Base-by-base conservation (phyloP, 768 basidiomycete species). In the Amanita brunnescens region DNA sequence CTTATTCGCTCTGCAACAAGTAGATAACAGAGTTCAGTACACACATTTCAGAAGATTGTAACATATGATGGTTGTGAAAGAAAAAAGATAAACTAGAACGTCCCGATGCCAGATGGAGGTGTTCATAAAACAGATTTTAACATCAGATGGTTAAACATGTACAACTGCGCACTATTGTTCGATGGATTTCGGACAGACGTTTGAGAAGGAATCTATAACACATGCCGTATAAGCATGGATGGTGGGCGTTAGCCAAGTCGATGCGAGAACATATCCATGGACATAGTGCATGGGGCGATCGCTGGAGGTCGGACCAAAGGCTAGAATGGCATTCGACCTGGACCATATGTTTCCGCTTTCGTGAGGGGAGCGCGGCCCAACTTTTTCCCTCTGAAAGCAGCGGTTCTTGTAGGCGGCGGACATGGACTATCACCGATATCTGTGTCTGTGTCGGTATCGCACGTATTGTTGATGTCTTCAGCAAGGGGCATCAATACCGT, bases 391-490 rank as follows among this genome's bases (percentile, higher is more conserved):
- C 83, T 83, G 49, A 78, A 73, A 18, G 68, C 65, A 39, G 68
- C 64, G 35, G 67, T 70, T 61, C 85, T 87, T 30, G 75, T 80
- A 9, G 85, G 81, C 42, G 88, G 84, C 2, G 89, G 89, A 68
- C 91, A 95, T 4, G 91, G 91, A 59, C 90, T 92, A 59, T 88
- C 89, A 12, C 87, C 89, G 39, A 89, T 65, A 57, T 89, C 87
- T 5, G 78, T 80, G 49, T 87, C 86, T 39, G 84, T 86, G 51
- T 87, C 87, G 26, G 75, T 77, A 29, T 83, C 81, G 32, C 72
- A 69, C 9, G 77, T 77, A 7, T 71, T 68, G 58, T 80, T 81
- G n/a, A 72, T 73, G 52, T 85, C 84, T 64, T 88, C 87, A 7
- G 73, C 70, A 3, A 91, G 77, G 10, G 87, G 82, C 52, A 73